Conservation (phyloP, 1,139 yeast genomes). For the Debaryomycetaceae sp. region DNA sequence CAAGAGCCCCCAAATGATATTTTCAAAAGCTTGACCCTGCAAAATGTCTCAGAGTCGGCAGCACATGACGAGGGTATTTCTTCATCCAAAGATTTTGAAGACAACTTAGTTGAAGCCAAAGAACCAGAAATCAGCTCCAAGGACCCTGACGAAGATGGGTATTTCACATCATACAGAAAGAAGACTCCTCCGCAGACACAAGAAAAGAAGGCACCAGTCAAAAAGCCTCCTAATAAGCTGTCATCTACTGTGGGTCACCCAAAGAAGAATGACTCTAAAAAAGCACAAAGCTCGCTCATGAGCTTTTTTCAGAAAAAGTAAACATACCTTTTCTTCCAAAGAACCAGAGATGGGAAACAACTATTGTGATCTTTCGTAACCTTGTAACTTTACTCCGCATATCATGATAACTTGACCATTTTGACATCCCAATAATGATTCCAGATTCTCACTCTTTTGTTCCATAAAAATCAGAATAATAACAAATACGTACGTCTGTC, state of each 20-base stretch:
- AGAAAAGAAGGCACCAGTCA: constrained; percentile 10
- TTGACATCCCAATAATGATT: no score
- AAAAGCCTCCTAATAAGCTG: constrained; percentile 6
- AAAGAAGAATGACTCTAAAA: constrained; percentile 18
- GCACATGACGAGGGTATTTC: not conserved
- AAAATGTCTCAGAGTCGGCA: not conserved
- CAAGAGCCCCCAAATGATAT: constrained; percentile 2
- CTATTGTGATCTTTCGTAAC: no score
- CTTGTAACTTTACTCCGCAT: no score
- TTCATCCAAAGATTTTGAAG: not conserved
- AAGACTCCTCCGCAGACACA: constrained; percentile 6
- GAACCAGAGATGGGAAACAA: no score
- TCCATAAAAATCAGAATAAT: no score
- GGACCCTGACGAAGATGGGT: constrained; percentile 40
- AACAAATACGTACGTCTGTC: no score
- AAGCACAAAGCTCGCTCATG: constrained; percentile 38
- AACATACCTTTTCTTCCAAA: no score
- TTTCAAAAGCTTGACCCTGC: no score
- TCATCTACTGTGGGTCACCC: constrained; percentile 6
- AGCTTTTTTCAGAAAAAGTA: constrained; percentile 32
- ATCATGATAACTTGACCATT: no score
- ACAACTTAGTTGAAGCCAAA: not conserved
- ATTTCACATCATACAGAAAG: constrained; percentile 29
- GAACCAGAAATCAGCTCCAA: not conserved
- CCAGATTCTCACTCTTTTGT: no score